Evolutionary conservation across 2,329 filamentous ascomycete species (phyloP), one percentile per base, ranked within the genome.

Genomic region (Aspergillus jensenii): DNA sequence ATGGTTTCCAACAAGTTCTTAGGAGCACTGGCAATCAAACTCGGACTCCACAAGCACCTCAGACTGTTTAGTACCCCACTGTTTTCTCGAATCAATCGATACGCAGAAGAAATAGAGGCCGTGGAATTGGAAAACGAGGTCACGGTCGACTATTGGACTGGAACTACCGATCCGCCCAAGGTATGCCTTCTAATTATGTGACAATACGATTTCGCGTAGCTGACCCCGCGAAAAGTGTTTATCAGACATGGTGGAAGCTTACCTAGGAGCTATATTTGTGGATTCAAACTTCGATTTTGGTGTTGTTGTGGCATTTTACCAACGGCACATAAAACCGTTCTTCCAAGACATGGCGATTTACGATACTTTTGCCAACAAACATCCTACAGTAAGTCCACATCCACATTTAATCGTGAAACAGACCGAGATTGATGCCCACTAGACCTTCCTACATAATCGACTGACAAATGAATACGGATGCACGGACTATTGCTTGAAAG

Each of bases 1-100:
- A 97, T 99, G 90, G 93, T 95, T 0, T 95, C 91, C 53, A 99
- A 99, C 77, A 92, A 93, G 60, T 99, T 98, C 69, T 82, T 97
- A 1, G 91, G 90, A 1, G 90, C 87, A 17, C 79, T 98, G 3
- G 89, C 89, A 59, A 90, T 96, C 3, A 83, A 85, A 48, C 82
- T 98, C 0, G 88, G 84, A 0, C 88, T 98, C 55, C 87, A 97
- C 69, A 84, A 80, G 49, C 87, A 93, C 69, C 76, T 98, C 15
- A 83, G 81, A 67, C 76, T 72, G 62, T 74, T 74, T 60, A 78
- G 72, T 56, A 70, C 57, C 14, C 65, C 74, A 0, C 58, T 77
- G 25, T 70, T 73, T 49, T 63, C 71, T 17, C 79, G 81, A 54
- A 82, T 85, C 47, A 76, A 71, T 11, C 76, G 80, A 31, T 86